A percentile compares a stretch with the other conserved stretches of the same genome.
These are phyloP conservation scores for Brassica cretica DNA, from an alignment of 345 rosid species.

Conservation along the genomic window DNA sequence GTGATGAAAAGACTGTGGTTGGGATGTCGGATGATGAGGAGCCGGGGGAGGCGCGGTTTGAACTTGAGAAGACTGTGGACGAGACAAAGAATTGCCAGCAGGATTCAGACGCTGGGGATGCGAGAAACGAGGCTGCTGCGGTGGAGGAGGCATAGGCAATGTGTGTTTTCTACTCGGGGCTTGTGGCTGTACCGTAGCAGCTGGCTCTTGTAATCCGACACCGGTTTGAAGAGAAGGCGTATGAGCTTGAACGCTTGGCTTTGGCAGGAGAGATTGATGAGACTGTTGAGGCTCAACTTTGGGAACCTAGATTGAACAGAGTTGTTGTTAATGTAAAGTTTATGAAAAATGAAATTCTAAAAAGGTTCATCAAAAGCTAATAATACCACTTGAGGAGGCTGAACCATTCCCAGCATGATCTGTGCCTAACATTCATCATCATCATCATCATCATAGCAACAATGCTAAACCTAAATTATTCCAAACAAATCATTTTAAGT, in stretches of 20 bases:
- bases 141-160: conserved; percentile 41
- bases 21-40: conserved; percentile 65
- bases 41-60: conserved; percentile 48
- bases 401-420: conserved; percentile 99
- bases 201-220: conserved; percentile 54
- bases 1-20: conserved; percentile 58
- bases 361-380: conserved; percentile 27
- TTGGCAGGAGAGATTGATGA: conserved; percentile 53
- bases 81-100: conserved; percentile 46
- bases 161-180: conserved; percentile 60
- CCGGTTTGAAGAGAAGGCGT: conserved; percentile 47
- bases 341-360: conserved; percentile 1
- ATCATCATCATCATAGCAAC: not conserved
- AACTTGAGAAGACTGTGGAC: conserved; percentile 62
- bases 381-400: conserved; percentile 90
- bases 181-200: conserved; percentile 50
- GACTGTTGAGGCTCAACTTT: conserved; percentile 69
- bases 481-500: not conserved
- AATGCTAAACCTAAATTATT: not conserved
- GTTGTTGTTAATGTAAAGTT: conserved; percentile 17
- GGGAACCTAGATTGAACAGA: conserved; percentile 56
- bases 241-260: conserved; percentile 53
- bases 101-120: conserved; percentile 65
- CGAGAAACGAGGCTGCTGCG: conserved; percentile 56
- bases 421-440: conserved; percentile 62